phyloP scores from a whole-genome alignment of 148 eudicot species.

The Persicaria tinctoria region DNA sequence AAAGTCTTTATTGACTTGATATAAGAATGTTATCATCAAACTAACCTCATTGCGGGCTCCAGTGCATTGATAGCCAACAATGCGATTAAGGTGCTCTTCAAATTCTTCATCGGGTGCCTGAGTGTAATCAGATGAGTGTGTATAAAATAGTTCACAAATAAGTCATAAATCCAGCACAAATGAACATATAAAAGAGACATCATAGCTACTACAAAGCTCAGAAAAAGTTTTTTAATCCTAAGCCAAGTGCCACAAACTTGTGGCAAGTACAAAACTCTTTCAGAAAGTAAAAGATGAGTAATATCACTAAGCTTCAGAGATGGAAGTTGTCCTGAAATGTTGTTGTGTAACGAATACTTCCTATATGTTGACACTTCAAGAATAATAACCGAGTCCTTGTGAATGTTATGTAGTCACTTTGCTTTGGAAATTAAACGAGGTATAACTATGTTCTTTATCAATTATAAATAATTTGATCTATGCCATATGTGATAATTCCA shows the following conservation, averaged over 20 bases:
- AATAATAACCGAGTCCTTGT: background rate
- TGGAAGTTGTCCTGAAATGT: background rate
- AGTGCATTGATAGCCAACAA: constrained; percentile 54
- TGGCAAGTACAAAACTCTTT: background rate
- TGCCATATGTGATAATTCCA: too few species aligned
- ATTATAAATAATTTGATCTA: background rate
- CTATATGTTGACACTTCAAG: background rate
- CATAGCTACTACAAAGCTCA: background rate
- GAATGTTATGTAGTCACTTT: background rate
- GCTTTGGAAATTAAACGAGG: background rate
- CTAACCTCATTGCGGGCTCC: constrained; percentile 83
- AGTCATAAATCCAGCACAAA: background rate
- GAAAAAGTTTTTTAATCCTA: background rate
- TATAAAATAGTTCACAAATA: background rate
- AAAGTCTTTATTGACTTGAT: background rate
- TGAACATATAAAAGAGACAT: background rate
- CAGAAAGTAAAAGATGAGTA: background rate
- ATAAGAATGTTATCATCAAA: background rate
- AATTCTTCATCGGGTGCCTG: constrained; percentile 99
- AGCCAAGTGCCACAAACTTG: background rate
- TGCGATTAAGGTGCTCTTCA: constrained; percentile 73
- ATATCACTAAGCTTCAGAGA: background rate
- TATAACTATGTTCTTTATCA: background rate
- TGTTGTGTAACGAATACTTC: background rate
- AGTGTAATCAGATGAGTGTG: background rate